Evolutionary conservation across 208 protist species (phyloP).

Genomic region (Endotrypanum monterogeii): DNA sequence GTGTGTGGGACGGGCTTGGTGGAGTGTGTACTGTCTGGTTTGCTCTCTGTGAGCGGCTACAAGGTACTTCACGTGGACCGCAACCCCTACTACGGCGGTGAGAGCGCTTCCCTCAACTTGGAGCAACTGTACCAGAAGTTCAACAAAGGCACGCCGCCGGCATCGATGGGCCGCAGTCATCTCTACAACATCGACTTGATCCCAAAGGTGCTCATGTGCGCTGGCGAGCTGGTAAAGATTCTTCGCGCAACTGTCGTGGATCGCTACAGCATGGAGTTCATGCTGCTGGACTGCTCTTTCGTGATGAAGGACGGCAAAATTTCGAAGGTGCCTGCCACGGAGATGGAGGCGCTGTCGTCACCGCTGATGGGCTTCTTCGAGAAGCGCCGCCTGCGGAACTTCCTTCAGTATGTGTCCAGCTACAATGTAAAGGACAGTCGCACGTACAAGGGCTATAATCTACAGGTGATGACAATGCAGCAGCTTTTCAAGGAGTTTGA

Average conservation of each 20-base stretch:
- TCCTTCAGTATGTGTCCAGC: constrained; percentile 92
- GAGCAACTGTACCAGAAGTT: constrained; percentile 97
- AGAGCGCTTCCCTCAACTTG: constrained; percentile 98
- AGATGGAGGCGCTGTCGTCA: constrained; percentile 95
- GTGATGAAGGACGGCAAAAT: constrained; percentile 96
- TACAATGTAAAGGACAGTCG: constrained; percentile 90
- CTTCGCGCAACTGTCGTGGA: constrained; percentile 97
- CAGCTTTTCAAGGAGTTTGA: constrained; percentile 97
- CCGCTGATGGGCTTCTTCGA: constrained; percentile 98
- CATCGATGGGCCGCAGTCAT: constrained; percentile 88
- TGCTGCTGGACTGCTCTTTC: constrained; percentile 97
- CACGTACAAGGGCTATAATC: constrained; percentile 93
- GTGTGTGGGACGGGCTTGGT: constrained; percentile 99
- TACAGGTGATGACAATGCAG: constrained; percentile 87
- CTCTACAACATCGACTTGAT: constrained; percentile 99
- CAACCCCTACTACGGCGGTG: constrained; percentile 99
- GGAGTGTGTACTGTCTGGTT: constrained; percentile 97
- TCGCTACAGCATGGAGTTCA: constrained; percentile 99
- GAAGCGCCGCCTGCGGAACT: constrained; percentile 95
- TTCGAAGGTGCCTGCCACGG: constrained; percentile 98
- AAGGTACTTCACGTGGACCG: constrained; percentile 99
- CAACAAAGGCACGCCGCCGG: constrained; percentile 74
- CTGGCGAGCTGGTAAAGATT: constrained; percentile 97
- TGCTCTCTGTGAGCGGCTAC: constrained; percentile 96
- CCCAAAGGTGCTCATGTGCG: constrained; percentile 99